Evolutionary conservation across 768 basidiomycete species (phyloP).

Genomic region (Leccinum subtestaceum): DNA sequence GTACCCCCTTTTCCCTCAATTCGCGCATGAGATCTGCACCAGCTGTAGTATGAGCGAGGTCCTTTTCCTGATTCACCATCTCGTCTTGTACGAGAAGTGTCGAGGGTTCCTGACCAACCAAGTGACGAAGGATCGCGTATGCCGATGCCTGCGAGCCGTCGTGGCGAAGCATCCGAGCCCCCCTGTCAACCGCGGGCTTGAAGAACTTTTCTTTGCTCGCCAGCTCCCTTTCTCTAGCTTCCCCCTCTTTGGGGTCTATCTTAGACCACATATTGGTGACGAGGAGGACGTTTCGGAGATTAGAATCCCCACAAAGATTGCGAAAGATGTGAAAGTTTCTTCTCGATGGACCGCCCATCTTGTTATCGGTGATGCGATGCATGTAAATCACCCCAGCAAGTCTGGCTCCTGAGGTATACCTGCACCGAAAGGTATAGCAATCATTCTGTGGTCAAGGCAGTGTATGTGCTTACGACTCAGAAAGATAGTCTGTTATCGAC

Average conservation of each 20-base stretch:
- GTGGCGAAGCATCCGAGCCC: constrained; percentile 45
- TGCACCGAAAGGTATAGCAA: constrained; percentile 4
- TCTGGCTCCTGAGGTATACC: constrained; percentile 26
- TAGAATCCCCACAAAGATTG: constrained; percentile 47
- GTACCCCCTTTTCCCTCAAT: constrained; percentile 41
- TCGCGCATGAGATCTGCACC: constrained; percentile 52
- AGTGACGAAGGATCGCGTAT: constrained; percentile 40
- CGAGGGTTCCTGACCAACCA: constrained; percentile 39
- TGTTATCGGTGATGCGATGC: constrained; percentile 49
- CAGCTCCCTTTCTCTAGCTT: constrained; percentile 46
- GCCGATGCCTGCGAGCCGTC: constrained; percentile 42
- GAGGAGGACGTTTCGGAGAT: constrained; percentile 47
- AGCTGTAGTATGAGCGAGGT: constrained; percentile 49
- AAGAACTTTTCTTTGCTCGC: constrained; percentile 43
- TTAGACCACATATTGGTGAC: constrained; percentile 55
- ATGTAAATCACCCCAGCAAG: constrained; percentile 48
- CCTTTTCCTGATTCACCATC: constrained; percentile 47
- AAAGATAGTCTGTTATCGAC: constrained; percentile 41
- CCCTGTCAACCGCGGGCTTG: constrained; percentile 47
- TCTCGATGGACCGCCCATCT: constrained; percentile 50
- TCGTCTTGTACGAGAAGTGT: constrained; percentile 54
- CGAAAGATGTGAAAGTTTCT: constrained; percentile 50
- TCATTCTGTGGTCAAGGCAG: neutral
- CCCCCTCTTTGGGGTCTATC: constrained; percentile 34
- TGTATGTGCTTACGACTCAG: constrained; percentile 22